Percentiles rank a stretch among this genome's conserved stretches.
Evolutionary conservation across 2,329 filamentous ascomycete genomes (phyloP).

Genomic region (Epichloe gansuensis): DNA sequence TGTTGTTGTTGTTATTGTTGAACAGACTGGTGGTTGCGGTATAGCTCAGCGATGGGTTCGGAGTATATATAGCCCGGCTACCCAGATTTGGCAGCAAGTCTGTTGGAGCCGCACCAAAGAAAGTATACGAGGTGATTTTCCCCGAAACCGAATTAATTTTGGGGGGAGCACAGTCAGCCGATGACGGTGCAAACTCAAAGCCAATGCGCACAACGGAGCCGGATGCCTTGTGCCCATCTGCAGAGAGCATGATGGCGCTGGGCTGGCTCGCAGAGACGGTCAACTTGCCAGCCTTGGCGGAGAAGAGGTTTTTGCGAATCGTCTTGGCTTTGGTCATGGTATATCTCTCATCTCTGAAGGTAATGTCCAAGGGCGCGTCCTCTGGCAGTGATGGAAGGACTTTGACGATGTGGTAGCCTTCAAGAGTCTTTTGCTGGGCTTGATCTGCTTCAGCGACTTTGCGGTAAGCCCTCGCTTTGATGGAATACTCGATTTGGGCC

Average conservation of each 20-base stretch:
- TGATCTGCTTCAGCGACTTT: neutral
- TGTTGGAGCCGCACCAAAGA: conserved; percentile 35
- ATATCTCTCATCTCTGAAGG: conserved; percentile 35
- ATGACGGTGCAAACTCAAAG: conserved; percentile 34
- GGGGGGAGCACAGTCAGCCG: conserved; percentile 33
- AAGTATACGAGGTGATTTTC: conserved; percentile 40
- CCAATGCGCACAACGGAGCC: conserved; percentile 30
- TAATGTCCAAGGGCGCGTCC: conserved; percentile 38
- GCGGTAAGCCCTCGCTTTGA: conserved; percentile 33
- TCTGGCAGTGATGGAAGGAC: conserved; percentile 38
- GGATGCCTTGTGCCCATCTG: conserved; percentile 32
- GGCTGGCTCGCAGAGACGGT: conserved; percentile 34
- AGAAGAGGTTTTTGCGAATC: conserved; percentile 39
- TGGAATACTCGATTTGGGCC: conserved; percentile 38
- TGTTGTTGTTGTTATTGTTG: conserved; percentile 16
- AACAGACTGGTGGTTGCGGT: conserved; percentile 30
- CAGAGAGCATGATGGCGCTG: conserved; percentile 33
- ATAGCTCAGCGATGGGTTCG: conserved; percentile 33
- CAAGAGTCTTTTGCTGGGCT: conserved; percentile 22
- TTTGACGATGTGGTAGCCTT: conserved; percentile 32
- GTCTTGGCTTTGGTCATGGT: conserved; percentile 37
- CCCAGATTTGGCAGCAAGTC: conserved; percentile 37
- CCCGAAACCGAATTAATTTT: conserved; percentile 34
- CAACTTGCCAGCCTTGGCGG: conserved; percentile 36
- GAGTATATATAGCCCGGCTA: conserved; percentile 26